A percentile compares a stretch with the other conserved stretches of the same genome.
Evolutionary conservation across 139 green algal genomes (phyloP).

Genomic region (Mesotaenium endlicherianum): DNA sequence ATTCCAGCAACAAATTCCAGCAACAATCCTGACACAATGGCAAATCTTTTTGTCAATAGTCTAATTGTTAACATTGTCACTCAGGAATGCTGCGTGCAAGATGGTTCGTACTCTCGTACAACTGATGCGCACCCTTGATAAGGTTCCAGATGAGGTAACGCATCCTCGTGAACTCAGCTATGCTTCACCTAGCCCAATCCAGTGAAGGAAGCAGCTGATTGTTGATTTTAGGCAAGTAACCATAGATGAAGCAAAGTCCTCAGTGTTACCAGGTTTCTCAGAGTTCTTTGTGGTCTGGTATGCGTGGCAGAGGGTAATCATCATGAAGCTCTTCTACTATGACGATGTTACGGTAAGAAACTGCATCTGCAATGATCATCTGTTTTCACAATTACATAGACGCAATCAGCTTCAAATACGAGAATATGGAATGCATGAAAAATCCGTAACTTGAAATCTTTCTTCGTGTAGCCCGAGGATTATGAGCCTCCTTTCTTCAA

Average conservation of each 20-base stretch:
- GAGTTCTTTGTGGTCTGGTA: not conserved
- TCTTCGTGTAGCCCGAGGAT: constrained; percentile 36
- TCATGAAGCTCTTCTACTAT: constrained; percentile 49
- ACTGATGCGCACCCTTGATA: constrained; percentile 44
- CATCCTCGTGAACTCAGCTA: no score
- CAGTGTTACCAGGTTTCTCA: no score
- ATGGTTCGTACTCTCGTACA: constrained; percentile 48
- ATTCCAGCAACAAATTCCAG: not conserved
- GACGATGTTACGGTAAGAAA: constrained; percentile 47
- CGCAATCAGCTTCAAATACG: no score
- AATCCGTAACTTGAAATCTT: not conserved
- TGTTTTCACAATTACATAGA: no score
- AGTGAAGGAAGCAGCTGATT: no score
- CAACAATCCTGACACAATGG: not conserved
- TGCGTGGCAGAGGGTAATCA: constrained; percentile 27
- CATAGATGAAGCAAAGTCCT: no score
- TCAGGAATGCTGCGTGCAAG: constrained; percentile 43
- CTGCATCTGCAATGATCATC: constrained; percentile 7
- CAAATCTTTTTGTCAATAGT: not conserved
- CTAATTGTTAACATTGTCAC: not conserved
- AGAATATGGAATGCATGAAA: not conserved
- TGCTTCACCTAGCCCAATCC: no score
- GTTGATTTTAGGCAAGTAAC: no score
- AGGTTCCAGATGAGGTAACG: constrained; percentile 44
- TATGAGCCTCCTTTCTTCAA: constrained; percentile 52